These are phyloP conservation scores for Penicillium salamii DNA, from an alignment of 495 filamentous ascomycete species.

Conservation along the genomic window DNA sequence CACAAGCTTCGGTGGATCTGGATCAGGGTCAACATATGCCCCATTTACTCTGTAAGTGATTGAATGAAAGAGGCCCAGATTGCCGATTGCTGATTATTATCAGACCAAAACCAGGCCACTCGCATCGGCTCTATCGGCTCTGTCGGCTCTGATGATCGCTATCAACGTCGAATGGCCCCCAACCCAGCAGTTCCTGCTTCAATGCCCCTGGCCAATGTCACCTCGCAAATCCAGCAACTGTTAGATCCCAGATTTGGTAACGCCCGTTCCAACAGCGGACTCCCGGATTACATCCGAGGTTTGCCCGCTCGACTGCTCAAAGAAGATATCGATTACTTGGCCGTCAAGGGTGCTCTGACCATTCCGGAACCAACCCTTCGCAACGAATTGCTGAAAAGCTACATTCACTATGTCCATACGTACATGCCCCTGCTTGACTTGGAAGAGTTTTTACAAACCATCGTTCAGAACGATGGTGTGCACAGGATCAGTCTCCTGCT, in stretches of 20 bases:
- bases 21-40: conserved; percentile 50
- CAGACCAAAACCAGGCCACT: conserved; percentile 40
- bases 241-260: conserved; percentile 38
- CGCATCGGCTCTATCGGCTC: conserved; percentile 29
- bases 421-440: conserved; percentile 87
- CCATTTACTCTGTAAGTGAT: conserved; percentile 43
- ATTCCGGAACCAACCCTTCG: conserved; percentile 65
- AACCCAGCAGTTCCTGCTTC: conserved; percentile 38
- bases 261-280: conserved; percentile 26
- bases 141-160: conserved; percentile 32
- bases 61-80: background rate
- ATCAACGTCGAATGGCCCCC: conserved; percentile 34
- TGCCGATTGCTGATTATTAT: background rate
- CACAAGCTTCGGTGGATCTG: conserved; percentile 39
- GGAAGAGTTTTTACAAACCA: conserved; percentile 65
- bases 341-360: conserved; percentile 69
- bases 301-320: conserved; percentile 64
- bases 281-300: conserved; percentile 72
- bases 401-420: conserved; percentile 81
- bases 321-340: conserved; percentile 74
- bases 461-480: conserved; percentile 62
- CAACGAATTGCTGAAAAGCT: conserved; percentile 70
- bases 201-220: conserved; percentile 37
- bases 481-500: conserved; percentile 73
- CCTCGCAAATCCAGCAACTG: conserved; percentile 40